Percentiles rank a stretch among this genome's conserved stretches.
These are phyloP conservation scores for Esteya vermicola DNA, from an alignment of 2,329 filamentous ascomycete species.

Conservation along the genomic window DNA sequence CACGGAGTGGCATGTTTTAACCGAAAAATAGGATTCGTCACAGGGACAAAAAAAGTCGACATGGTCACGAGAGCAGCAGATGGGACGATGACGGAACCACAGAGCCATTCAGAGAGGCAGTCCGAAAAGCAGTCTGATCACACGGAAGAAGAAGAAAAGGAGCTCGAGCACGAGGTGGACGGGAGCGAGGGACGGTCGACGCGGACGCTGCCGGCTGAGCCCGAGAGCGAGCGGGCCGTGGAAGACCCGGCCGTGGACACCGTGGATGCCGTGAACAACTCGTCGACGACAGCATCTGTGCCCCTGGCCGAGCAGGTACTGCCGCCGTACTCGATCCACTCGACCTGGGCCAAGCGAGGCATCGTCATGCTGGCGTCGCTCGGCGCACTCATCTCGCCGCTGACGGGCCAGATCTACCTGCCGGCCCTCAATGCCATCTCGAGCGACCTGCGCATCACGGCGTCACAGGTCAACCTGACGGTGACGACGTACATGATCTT, in stretches of 20 bases:
- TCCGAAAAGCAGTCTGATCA: too few relatives aligned
- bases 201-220: neutral
- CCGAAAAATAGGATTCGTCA: too few relatives aligned
- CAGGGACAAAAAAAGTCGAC: too few relatives aligned
- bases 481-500: slow-evolving; percentile 45
- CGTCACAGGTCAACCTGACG: slow-evolving; percentile 30
- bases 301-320: slow-evolving; percentile 5
- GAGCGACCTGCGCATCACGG: slow-evolving; percentile 22
- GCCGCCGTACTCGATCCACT: slow-evolving; percentile 21
- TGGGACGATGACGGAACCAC: too few relatives aligned
- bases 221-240: neutral
- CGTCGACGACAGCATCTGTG: neutral
- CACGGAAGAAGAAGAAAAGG: too few relatives aligned
- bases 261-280: neutral
- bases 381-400: slow-evolving; percentile 27
- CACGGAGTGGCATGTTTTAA: too few relatives aligned
- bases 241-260: neutral
- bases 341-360: slow-evolving; percentile 22
- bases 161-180: too few relatives aligned
- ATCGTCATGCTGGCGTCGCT: slow-evolving; percentile 23
- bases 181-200: neutral
- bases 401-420: slow-evolving; percentile 37
- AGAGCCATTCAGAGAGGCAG: too few relatives aligned
- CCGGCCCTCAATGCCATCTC: slow-evolving; percentile 35
- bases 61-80: too few relatives aligned